Evolutionary conservation across 768 basidiomycete genomes (phyloP).

Genomic region (Mycena latifolia): DNA sequence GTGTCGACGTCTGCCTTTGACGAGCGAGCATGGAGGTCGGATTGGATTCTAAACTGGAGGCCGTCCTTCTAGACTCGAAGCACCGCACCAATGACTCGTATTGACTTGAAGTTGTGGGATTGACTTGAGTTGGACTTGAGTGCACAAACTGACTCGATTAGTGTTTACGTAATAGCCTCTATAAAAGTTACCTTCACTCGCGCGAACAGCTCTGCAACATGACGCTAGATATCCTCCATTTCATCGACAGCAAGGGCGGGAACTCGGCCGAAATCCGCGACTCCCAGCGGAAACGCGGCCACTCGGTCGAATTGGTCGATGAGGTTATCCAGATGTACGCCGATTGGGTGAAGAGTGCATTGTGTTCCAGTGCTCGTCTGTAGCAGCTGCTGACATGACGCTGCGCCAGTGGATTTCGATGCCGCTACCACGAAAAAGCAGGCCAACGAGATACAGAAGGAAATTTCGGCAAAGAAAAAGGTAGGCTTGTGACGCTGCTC

Average conservation of each 20-base stretch:
- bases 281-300: slow-evolving; percentile 92
- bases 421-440: slow-evolving; percentile 82
- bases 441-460: slow-evolving; percentile 92
- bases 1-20: too few relatives aligned
- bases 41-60: too few relatives aligned
- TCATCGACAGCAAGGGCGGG: slow-evolving; percentile 92
- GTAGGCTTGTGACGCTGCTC: slow-evolving; percentile 48
- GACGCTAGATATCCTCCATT: slow-evolving; percentile 86
- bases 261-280: slow-evolving; percentile 91
- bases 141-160: slow-evolving; percentile 17
- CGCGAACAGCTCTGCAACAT: slow-evolving; percentile 50
- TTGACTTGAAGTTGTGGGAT: too few relatives aligned
- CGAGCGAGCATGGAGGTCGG: too few relatives aligned
- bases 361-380: slow-evolving; percentile 16
- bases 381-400: slow-evolving; percentile 15
- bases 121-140: too few relatives aligned
- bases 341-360: slow-evolving; percentile 95
- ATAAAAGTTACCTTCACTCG: slow-evolving; percentile 11
- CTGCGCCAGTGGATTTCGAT: slow-evolving; percentile 86
- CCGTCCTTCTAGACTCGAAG: too few relatives aligned
- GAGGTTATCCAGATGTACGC: slow-evolving; percentile 93
- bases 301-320: slow-evolving; percentile 92
- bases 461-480: slow-evolving; percentile 96
- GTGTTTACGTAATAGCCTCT: slow-evolving; percentile 15
- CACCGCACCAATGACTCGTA: too few relatives aligned